These are phyloP conservation scores for Oenanthe javanica DNA, from an alignment of 140 eudicot species.

Conservation along the genomic window DNA sequence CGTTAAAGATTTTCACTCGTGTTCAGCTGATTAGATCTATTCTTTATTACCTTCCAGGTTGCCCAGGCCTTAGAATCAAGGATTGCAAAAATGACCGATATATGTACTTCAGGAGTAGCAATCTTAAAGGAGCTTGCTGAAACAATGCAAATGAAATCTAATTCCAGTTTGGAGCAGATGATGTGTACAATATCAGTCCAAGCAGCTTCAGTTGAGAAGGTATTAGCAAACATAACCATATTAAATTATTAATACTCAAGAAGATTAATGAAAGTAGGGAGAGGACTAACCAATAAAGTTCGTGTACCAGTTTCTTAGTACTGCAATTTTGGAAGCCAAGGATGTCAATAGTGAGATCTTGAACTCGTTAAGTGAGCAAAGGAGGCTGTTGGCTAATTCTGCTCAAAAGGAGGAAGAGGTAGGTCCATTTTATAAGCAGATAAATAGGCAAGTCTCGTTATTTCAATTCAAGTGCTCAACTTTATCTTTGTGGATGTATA, in stretches of 20 bases:
- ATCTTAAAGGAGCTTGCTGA: conserved; percentile 43
- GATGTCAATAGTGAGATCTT: conserved; percentile 48
- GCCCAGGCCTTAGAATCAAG: conserved; percentile 58
- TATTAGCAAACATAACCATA: conserved; percentile 11
- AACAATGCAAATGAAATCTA: conserved; percentile 41
- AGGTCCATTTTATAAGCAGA: not conserved
- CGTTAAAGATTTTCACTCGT: not conserved
- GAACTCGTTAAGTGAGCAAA: conserved; percentile 53
- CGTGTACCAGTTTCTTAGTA: conserved; percentile 46
- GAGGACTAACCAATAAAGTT: conserved; percentile 5
- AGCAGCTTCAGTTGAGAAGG: conserved; percentile 55
- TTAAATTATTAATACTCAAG: not conserved
- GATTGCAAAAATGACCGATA: conserved; percentile 46
- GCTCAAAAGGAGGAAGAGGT: conserved; percentile 82
- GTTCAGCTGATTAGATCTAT: not conserved
- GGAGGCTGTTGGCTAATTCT: conserved; percentile 47
- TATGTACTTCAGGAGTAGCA: conserved; percentile 44
- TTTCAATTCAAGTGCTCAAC: conserved; percentile 2
- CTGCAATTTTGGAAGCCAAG: conserved; percentile 55
- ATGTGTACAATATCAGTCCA: conserved; percentile 42
- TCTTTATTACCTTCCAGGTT: conserved; percentile 30
- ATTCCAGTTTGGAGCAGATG: conserved; percentile 55
- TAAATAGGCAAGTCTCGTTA: not conserved
- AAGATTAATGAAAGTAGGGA: not conserved
- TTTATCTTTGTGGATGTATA: conserved; percentile 20